Evolutionary conservation across 371 early-diverging fungal species (phyloP), one percentile per base, ranked within the genome.

Genomic region (Zopfochytrium polystomum): DNA sequence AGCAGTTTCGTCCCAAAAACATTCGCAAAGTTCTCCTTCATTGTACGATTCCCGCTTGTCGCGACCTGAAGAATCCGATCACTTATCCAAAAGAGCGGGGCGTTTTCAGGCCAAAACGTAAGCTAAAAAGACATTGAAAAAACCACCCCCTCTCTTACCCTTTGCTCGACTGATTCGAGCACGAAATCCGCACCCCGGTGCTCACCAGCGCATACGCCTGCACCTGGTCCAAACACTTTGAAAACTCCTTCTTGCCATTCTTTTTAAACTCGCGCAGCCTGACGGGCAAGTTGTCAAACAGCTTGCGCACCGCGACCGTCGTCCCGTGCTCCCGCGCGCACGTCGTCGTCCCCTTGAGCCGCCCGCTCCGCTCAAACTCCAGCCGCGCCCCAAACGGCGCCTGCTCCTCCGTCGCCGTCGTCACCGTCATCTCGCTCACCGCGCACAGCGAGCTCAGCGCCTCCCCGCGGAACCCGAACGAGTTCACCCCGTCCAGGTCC

Each of bases 241-340:
- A 69, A 58, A 85, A 90, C 67, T 98, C 93, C 44, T 83, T 73
- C 51, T 87, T 87, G 48, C 87, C 74, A 61, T 92, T 91, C 49
- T 85, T 85, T 58, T 86, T 86, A 64, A 93, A 87, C 59, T 96
- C 96, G 34, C 79, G 79, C 42, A 77, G 74, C n/a, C 99, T 84
- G 2, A 99, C 95, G 2, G 99, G 98, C 68, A 93, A 78, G 4
- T 81, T 69, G 15, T 87, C 80, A 72, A 98, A 98, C 30, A 99
- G 65, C 23, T 87, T 80, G 11, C 67, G 60, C 33, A 99, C 63
- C 23, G 74, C 75, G 3, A 98, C 81, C 0, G 92, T 94, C 2
- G 98, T 96, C 2, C 99, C 99, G 61, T 54, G 55, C 25, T 62
- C 52, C 32, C 90, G 75, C 3, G 90, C 77, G 15, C 76, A 58